Conservation (phyloP, 2,329 filamentous ascomycete genomes). For the Mycocentrospora acerina region DNA sequence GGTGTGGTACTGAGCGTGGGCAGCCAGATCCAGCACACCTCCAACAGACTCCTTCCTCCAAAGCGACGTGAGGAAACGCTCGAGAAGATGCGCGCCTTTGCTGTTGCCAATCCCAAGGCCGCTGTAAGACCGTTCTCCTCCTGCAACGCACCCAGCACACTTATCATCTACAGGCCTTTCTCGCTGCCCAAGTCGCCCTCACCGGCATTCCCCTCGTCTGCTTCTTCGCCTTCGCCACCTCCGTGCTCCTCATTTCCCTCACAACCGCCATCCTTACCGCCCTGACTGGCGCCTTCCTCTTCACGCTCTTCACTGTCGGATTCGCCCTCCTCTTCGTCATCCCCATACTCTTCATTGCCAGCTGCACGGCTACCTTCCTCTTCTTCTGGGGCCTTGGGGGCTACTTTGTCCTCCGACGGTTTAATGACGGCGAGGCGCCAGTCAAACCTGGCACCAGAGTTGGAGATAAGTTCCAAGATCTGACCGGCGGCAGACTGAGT, state of each 20-base stretch:
- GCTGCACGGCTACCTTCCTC: slow-evolving; percentile 61
- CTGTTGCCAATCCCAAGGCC: slow-evolving; percentile 65
- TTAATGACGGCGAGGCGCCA: slow-evolving; percentile 27
- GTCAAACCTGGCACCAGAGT: slow-evolving; percentile 17
- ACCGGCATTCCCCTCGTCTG: slow-evolving; percentile 67
- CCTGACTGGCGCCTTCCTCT: slow-evolving; percentile 55
- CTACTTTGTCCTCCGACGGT: slow-evolving; percentile 51
- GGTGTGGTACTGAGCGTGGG: slow-evolving; percentile 25
- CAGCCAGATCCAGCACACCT: slow-evolving; percentile 15
- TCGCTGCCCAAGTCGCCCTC: slow-evolving; percentile 65
- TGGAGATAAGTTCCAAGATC: slow-evolving; percentile 17
- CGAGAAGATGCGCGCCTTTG: slow-evolving; percentile 57
- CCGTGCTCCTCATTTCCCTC: slow-evolving; percentile 63
- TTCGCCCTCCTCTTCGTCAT: slow-evolving; percentile 68
- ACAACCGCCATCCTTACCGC: slow-evolving; percentile 59
- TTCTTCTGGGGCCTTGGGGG: slow-evolving; percentile 62
- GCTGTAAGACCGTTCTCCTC: slow-evolving; percentile 55
- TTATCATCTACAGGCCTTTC: slow-evolving; percentile 59
- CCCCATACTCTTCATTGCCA: slow-evolving; percentile 68
- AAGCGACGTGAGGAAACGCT: slow-evolving; percentile 61
- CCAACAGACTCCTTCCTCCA: slow-evolving; percentile 61
- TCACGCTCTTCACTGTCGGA: slow-evolving; percentile 68
- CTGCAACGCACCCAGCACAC: neutral
- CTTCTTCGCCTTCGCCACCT: slow-evolving; percentile 67
- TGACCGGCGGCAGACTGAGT: slow-evolving; percentile 20